Evolutionary conservation across 2,329 filamentous ascomycete genomes (phyloP), one percentile per base, ranked within the genome.

Genomic region (Hymenoscyphus linearis): DNA sequence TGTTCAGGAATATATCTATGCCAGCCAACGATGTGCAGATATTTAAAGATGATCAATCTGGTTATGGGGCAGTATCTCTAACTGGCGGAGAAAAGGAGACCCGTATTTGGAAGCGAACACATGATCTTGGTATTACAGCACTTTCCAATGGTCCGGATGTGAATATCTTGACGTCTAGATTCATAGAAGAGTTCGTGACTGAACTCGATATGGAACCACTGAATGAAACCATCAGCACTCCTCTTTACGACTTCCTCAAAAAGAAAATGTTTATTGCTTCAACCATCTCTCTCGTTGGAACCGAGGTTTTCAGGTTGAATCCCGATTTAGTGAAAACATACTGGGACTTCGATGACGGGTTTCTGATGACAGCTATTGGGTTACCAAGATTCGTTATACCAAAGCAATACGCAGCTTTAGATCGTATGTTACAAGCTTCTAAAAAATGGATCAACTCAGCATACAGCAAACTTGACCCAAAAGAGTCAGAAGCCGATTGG

Each of bases 61-160:
- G 64, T 2, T 55, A 40, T 31, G 61, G 59, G 6, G 35, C 16
- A 7, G 25, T 34, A 36, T 61, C 62, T 34, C n/a, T 59, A 25
- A 62, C 36, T 7, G 34, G 60, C 25, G 54, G 62, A 16, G 54
- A 61, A 10, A 61, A 63, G 7, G 61, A 64, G 16, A 58, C 59
- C 16, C 57, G 61, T 4, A 58, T 66, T 18, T 66, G 63, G 63
- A 65, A 59, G 47, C 55, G 60, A 35, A 57, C 62, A 2, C 64
- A 64, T 53, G 60, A 58, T 12, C 57, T 58, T 16, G 61, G 64
- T n/a, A 52, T 13, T 22, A 52, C 52, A 4, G 52, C 58, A 55
- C 44, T 65, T 2, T 34, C 57, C 27, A 62, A 55, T 44, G 60
- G 58, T 4, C 52, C 36, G 40, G 27, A 57, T 10, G 58, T 66